phyloP scores from a whole-genome alignment of 2,329 filamentous ascomycete species.

The Botrytis fabae region DNA sequence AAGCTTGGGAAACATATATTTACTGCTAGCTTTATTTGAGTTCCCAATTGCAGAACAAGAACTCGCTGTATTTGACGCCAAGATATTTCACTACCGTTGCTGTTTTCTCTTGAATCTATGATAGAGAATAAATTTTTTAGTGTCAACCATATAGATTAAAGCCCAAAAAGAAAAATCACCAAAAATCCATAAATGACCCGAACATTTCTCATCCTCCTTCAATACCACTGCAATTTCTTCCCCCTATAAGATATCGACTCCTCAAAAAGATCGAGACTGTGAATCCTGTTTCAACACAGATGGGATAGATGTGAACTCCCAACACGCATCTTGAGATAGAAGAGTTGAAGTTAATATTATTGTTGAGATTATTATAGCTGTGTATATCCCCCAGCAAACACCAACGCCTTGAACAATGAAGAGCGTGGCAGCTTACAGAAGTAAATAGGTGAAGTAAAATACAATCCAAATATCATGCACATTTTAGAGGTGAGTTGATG shows the following conservation, averaged over 20 bases:
- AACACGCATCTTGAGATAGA: background rate
- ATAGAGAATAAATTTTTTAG: background rate
- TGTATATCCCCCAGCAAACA: accelerated
- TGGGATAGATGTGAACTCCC: background rate
- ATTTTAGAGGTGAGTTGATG: background rate
- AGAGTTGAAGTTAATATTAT: background rate
- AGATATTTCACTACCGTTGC: background rate
- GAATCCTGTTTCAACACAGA: background rate
- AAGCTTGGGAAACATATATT: too few relatives aligned
- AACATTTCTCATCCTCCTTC: background rate
- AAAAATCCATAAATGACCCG: background rate
- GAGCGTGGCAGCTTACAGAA: background rate
- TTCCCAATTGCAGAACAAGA: background rate
- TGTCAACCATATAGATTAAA: background rate
- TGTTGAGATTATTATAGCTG: background rate
- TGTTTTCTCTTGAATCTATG: background rate
- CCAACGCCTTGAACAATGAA: background rate
- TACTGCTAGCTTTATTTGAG: background rate
- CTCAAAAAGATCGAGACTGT: background rate
- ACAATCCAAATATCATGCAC: background rate
- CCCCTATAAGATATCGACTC: background rate
- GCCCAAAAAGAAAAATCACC: background rate
- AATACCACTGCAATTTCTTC: background rate
- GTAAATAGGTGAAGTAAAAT: background rate
- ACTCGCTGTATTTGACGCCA: background rate